Percentiles rank a stretch among this genome's conserved stretches.
Conservation (phyloP, 305 asterid genomes). For the Solanum hybrid region DNA sequence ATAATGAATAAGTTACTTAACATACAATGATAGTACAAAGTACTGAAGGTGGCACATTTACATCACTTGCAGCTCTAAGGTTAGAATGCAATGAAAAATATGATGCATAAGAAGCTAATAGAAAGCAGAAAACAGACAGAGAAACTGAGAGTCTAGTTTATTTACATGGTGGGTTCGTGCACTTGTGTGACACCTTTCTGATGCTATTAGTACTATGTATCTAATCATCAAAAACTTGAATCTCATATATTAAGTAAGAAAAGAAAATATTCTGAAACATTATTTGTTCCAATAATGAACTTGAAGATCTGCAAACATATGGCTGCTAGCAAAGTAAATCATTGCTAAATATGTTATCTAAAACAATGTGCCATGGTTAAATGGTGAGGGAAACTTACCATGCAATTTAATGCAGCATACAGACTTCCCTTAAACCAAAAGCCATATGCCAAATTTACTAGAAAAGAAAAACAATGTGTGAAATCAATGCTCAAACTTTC, state of each 20-base stretch:
- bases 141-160: neutral
- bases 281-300: neutral
- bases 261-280: neutral
- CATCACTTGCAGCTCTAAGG: neutral
- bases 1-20: neutral
- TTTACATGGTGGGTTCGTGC: neutral
- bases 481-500: neutral
- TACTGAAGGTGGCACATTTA: neutral
- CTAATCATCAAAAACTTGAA: neutral
- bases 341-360: neutral
- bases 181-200: neutral
- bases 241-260: neutral
- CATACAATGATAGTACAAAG: neutral
- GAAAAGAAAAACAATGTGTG: conserved; percentile 14
- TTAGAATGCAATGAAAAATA: neutral
- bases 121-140: neutral
- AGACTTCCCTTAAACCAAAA: conserved; percentile 69
- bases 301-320: neutral
- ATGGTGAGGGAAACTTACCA: conserved; percentile 47
- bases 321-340: neutral
- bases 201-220: neutral
- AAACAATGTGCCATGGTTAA: neutral
- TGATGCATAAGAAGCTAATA: neutral
- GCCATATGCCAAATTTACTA: conserved; percentile 93
- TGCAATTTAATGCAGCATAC: conserved; percentile 70